A percentile compares a stretch with the other conserved stretches of the same genome.
These are phyloP conservation scores for Borovskyia barvae DNA, from an alignment of 208 protist species.

Conservation along the genomic window DNA sequence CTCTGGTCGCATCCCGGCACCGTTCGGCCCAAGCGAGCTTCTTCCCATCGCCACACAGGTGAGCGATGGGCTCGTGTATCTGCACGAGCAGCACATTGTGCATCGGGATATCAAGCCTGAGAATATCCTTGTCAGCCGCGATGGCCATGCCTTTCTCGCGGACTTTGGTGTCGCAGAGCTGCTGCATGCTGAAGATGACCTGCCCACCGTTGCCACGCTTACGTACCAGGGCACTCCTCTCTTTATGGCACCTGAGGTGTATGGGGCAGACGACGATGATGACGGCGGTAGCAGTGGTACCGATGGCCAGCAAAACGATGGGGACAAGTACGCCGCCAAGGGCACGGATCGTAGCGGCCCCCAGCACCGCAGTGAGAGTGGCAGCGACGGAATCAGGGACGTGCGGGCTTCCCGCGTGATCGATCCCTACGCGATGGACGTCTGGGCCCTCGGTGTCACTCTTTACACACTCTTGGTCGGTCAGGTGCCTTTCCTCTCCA, in stretches of 20 bases:
- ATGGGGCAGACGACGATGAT: constrained; percentile 13
- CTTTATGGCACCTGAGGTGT: constrained; percentile 83
- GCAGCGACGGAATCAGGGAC: neutral
- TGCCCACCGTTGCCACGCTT: constrained; percentile 46
- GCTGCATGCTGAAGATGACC: constrained; percentile 42
- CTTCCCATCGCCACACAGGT: constrained; percentile 53
- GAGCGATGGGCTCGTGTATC: constrained; percentile 52
- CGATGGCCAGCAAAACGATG: no score
- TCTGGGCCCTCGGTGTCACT: constrained; percentile 89
- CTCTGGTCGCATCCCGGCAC: constrained; percentile 32
- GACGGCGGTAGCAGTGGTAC: no score
- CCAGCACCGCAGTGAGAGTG: neutral
- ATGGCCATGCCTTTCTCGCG: constrained; percentile 57
- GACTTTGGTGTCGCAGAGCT: constrained; percentile 87
- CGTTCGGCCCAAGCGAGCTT: constrained; percentile 36
- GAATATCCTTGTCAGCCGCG: constrained; percentile 71
- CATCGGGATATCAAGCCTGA: constrained; percentile 91
- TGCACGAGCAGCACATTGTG: constrained; percentile 76
- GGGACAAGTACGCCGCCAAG: no score
- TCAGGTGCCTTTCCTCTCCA: constrained; percentile 87
- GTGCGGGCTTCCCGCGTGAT: constrained; percentile 7
- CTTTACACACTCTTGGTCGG: constrained; percentile 90
- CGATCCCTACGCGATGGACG: constrained; percentile 79
- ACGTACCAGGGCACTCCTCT: constrained; percentile 68
- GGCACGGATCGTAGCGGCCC: no score